Percentiles rank a stretch among this genome's conserved stretches.
These are phyloP conservation scores for Paracoccidioides brasiliensis DNA, from an alignment of 2,329 filamentous ascomycete genomes.

Conservation along the genomic window DNA sequence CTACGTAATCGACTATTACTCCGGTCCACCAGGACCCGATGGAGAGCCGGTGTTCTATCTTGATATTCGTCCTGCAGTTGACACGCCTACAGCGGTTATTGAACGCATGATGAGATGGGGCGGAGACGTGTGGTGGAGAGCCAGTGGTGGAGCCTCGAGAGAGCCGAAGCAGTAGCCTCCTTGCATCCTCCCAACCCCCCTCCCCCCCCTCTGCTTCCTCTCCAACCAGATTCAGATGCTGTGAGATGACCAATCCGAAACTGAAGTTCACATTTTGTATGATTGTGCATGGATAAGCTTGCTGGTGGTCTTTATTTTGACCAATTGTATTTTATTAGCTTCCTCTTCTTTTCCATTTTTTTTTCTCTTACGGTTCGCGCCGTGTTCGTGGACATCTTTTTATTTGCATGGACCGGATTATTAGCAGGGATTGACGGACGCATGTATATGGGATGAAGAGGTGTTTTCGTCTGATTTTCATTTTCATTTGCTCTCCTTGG, in stretches of 20 bases:
- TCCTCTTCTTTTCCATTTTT: neutral
- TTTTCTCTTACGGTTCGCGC: too few species aligned
- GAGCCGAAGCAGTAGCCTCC: conserved; percentile 16
- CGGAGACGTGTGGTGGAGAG: conserved; percentile 86
- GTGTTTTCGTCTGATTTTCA: neutral
- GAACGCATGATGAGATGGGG: conserved; percentile 83
- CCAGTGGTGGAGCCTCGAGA: conserved; percentile 56
- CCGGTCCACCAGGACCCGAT: conserved; percentile 63
- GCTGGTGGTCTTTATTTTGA: neutral
- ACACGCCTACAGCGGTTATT: conserved; percentile 63
- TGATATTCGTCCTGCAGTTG: conserved; percentile 80
- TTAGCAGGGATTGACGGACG: neutral
- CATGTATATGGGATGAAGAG: neutral
- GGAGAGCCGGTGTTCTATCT: conserved; percentile 93
- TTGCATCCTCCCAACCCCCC: neutral
- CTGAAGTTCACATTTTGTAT: neutral
- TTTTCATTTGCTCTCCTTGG: neutral
- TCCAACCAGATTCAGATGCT: too few species aligned
- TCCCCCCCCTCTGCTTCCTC: too few species aligned
- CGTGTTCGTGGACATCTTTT: too few species aligned
- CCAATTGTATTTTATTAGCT: neutral
- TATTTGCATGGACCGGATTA: neutral
- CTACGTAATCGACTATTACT: conserved; percentile 97
- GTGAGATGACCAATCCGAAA: too few species aligned
- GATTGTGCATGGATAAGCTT: neutral